Base-by-base conservation (phyloP, 2,329 filamentous ascomycete species). In the Blastomyces silverae region DNA sequence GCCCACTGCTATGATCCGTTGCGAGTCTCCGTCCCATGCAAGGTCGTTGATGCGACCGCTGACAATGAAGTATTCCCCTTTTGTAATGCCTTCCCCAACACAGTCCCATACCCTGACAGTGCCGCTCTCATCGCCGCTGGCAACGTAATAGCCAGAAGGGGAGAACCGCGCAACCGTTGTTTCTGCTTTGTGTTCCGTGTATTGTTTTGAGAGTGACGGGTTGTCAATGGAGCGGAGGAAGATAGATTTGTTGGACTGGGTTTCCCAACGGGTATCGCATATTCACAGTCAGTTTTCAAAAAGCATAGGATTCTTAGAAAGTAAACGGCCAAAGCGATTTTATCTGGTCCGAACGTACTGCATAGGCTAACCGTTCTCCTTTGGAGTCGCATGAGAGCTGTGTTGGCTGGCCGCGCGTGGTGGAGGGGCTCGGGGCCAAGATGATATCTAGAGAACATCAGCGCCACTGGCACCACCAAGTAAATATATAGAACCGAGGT, bases 11-110 rank as follows among this genome's bases (percentile, higher is more conserved):
- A 97, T 97, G 73, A 99, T 89, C 61, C 94, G 89, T 80, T 97
- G 92, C 67, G 90, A 96, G 78, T 99, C 94, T 65, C 92, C 93
- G 73, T 97, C 94, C 92, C 94, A 99, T 0, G 92, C 93, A 69
- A 99, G 86, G 76, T 99, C 94, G 75, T 96, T 96, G 79, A 99
- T 93, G 63, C 91, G 89, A 15, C 94, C 94, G 44, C 90, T 92
- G 73, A 97, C 92, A 78, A 97, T 97, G 73, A 87, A 85, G 78
- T 96, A 97, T 78, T 97, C 93, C 70, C 92, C 91, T 78, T 95
- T 96, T 57, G 91, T 96, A 72, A 88, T 90, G 57, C 92, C 92
- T 70, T 91, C 90, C 64, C 93, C 88, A 15, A 90, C 87, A 68
- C 84, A 85, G 76, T 97, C 93, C 94, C 94, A 99, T 4, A 99